Evolutionary conservation across 2,329 filamentous ascomycete species (phyloP).

Genomic region (Helminthosporium solani): DNA sequence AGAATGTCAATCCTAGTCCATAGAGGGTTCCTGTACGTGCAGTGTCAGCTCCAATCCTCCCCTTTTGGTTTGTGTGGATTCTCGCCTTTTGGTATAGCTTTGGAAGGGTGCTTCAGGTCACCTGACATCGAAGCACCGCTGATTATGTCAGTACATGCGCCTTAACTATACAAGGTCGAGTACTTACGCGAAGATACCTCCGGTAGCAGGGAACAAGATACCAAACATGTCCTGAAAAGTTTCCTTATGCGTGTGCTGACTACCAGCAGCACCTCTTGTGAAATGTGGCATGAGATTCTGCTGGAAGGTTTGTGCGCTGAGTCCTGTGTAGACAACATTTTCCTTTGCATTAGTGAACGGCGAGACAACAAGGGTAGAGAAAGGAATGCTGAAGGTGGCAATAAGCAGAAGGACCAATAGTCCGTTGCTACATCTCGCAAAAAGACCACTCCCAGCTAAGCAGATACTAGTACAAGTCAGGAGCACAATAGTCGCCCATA

Average conservation of each 20-base stretch:
- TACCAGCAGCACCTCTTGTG: slow-evolving; percentile 62
- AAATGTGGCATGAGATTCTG: slow-evolving; percentile 72
- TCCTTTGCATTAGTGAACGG: slow-evolving; percentile 66
- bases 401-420: slow-evolving; percentile 70
- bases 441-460: slow-evolving; percentile 75
- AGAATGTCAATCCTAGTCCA: slow-evolving; percentile 63
- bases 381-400: slow-evolving; percentile 76
- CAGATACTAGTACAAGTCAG: slow-evolving; percentile 72
- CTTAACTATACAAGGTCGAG: background rate
- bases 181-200: slow-evolving; percentile 58
- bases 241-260: slow-evolving; percentile 61
- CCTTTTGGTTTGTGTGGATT: slow-evolving; percentile 59
- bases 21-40: slow-evolving; percentile 12
- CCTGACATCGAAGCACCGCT: slow-evolving; percentile 87
- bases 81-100: slow-evolving; percentile 72
- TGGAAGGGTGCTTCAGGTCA: slow-evolving; percentile 78
- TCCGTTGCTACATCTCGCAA: slow-evolving; percentile 77
- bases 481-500: slow-evolving; percentile 71
- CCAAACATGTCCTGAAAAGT: slow-evolving; percentile 83
- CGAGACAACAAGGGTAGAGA: slow-evolving; percentile 68
- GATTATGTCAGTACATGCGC: background rate
- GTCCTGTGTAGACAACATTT: slow-evolving; percentile 74
- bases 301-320: slow-evolving; percentile 67
- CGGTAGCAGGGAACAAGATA: slow-evolving; percentile 75
- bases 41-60: slow-evolving; percentile 71